Evolutionary conservation across 2,329 filamentous ascomycete species (phyloP).

Genomic region (Fusarium phyllophilum): DNA sequence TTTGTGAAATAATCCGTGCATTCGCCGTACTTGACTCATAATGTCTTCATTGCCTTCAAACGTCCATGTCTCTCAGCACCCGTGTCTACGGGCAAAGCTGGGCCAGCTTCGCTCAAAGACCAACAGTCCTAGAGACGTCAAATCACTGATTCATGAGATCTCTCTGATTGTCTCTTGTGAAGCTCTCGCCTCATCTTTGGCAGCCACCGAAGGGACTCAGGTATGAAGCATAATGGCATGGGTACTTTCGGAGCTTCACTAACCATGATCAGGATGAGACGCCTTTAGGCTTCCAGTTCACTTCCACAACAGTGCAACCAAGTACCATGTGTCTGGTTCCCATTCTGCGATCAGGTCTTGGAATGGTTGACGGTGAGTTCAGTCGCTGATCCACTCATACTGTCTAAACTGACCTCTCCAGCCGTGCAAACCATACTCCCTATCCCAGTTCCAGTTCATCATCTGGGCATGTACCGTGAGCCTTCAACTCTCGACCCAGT

Average conservation of each 20-base stretch:
- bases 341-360: slow-evolving; percentile 90
- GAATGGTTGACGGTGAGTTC: slow-evolving; percentile 82
- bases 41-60: slow-evolving; percentile 63
- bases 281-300: slow-evolving; percentile 81
- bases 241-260: neutral
- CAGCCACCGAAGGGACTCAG: slow-evolving; percentile 66
- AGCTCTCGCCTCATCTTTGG: slow-evolving; percentile 74
- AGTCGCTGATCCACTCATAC: neutral
- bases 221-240: slow-evolving; percentile 57
- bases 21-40: slow-evolving; percentile 2
- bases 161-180: slow-evolving; percentile 83
- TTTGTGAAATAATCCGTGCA: slow-evolving; percentile 17
- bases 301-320: slow-evolving; percentile 70
- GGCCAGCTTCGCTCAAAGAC: slow-evolving; percentile 83
- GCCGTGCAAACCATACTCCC: slow-evolving; percentile 87
- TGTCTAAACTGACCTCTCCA: slow-evolving; percentile 46
- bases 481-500: slow-evolving; percentile 87
- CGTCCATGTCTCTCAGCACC: slow-evolving; percentile 84
- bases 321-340: slow-evolving; percentile 82
- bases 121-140: slow-evolving; percentile 79
- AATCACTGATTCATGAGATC: slow-evolving; percentile 86
- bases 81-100: slow-evolving; percentile 87
- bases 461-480: slow-evolving; percentile 94
- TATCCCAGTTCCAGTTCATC: slow-evolving; percentile 82
- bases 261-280: slow-evolving; percentile 71